Evolutionary conservation across 2,329 filamentous ascomycete genomes (phyloP).

Genomic region (Fusarium sp.): DNA sequence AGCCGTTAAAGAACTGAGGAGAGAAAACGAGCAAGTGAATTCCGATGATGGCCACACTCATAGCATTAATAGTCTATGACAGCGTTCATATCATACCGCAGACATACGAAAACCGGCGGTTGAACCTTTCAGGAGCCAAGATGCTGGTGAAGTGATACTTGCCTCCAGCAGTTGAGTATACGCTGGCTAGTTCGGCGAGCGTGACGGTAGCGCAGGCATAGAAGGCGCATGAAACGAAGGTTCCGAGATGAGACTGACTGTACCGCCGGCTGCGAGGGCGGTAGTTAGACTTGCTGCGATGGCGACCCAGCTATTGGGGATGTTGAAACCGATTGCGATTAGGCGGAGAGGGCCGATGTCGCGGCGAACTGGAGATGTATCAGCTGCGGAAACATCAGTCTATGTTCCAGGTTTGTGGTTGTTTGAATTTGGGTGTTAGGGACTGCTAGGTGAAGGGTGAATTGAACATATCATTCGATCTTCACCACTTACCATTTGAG

Average conservation of each 20-base stretch:
- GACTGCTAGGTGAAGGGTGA: accelerated
- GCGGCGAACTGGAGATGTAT: neutral
- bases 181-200: neutral
- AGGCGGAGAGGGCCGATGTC: neutral
- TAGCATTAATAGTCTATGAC: neutral
- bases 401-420: neutral
- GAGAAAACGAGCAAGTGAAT: neutral
- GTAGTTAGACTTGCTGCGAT: neutral
- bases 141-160: neutral
- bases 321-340: neutral
- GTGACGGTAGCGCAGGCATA: neutral
- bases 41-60: neutral
- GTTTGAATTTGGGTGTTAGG: accelerated
- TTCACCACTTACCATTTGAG: neutral
- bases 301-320: neutral
- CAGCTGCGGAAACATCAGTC: neutral
- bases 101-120: neutral
- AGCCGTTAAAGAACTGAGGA: neutral
- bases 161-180: neutral
- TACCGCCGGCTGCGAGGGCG: neutral
- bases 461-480: accelerated
- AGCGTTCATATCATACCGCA: neutral
- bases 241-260: neutral
- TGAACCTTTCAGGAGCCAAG: neutral
- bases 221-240: neutral